Evolutionary conservation across 208 protist genomes (phyloP).

Genomic region (Leishmania lainsoni): DNA sequence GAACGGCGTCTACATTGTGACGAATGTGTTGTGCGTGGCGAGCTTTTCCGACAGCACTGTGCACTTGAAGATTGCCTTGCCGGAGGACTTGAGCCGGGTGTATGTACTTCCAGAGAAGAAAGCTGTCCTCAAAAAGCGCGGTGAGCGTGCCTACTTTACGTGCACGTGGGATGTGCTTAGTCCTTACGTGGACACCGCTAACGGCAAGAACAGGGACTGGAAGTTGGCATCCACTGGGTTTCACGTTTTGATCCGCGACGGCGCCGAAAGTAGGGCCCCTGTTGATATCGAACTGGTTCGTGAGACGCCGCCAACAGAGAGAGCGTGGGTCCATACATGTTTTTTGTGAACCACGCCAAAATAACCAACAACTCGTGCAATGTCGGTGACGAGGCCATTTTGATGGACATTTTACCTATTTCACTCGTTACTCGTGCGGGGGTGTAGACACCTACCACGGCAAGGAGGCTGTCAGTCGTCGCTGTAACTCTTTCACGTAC

Average conservation of each 20-base stretch:
- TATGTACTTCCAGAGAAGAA: slow-evolving; percentile 25
- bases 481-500: neutral
- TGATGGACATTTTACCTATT: slow-evolving; percentile 33
- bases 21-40: slow-evolving; percentile 68
- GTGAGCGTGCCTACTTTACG: slow-evolving; percentile 41
- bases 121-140: slow-evolving; percentile 21
- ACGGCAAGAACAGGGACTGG: slow-evolving; percentile 17
- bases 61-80: slow-evolving; percentile 46
- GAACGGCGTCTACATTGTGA: slow-evolving; percentile 61
- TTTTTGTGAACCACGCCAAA: slow-evolving; percentile 62
- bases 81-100: slow-evolving; percentile 23
- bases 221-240: slow-evolving; percentile 21
- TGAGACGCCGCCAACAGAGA: slow-evolving; percentile 31
- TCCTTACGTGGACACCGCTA: slow-evolving; percentile 28
- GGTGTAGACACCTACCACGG: slow-evolving; percentile 1
- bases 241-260: slow-evolving; percentile 43
- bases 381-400: slow-evolving; percentile 21
- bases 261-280: slow-evolving; percentile 36
- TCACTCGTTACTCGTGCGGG: slow-evolving; percentile 27
- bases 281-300: slow-evolving; percentile 42
- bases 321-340: slow-evolving; percentile 37
- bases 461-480: neutral
- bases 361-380: slow-evolving; percentile 47
- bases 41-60: slow-evolving; percentile 40
- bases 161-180: slow-evolving; percentile 63